phyloP scores from a whole-genome alignment of 176 grass and related monocot species.

The Carex pumila region DNA sequence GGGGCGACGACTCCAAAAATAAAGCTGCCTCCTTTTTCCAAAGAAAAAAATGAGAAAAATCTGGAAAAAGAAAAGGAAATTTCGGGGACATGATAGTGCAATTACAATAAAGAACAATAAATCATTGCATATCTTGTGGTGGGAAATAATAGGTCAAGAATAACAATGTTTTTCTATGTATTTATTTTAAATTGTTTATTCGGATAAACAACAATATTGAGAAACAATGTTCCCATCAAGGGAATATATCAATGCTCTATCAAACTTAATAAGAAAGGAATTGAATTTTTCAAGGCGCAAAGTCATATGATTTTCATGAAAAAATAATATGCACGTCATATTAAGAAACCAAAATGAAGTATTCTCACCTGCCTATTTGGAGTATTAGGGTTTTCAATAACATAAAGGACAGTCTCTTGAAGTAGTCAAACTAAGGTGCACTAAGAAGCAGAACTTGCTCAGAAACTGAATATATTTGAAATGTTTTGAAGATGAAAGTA shows the following conservation, averaged over 20 bases:
- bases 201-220: background rate
- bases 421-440: background rate
- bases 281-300: background rate
- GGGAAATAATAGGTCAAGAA: no score
- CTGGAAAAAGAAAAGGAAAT: background rate
- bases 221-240: background rate
- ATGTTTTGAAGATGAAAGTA: background rate
- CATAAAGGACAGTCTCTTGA: background rate
- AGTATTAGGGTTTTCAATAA: background rate
- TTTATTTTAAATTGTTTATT: background rate
- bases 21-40: background rate
- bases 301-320: background rate
- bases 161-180: background rate
- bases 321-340: background rate
- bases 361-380: background rate
- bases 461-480: background rate
- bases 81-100: background rate
- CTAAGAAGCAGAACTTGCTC: background rate
- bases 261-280: slow-evolving; percentile 2
- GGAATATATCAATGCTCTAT: background rate
- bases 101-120: background rate
- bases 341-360: background rate
- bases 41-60: background rate
- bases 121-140: background rate
- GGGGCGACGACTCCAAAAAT: background rate